A percentile compares a stretch with the other conserved stretches of the same genome.
Evolutionary conservation across 2,329 filamentous ascomycete genomes (phyloP).

Genomic region (Ophiocordyceps sinensis): DNA sequence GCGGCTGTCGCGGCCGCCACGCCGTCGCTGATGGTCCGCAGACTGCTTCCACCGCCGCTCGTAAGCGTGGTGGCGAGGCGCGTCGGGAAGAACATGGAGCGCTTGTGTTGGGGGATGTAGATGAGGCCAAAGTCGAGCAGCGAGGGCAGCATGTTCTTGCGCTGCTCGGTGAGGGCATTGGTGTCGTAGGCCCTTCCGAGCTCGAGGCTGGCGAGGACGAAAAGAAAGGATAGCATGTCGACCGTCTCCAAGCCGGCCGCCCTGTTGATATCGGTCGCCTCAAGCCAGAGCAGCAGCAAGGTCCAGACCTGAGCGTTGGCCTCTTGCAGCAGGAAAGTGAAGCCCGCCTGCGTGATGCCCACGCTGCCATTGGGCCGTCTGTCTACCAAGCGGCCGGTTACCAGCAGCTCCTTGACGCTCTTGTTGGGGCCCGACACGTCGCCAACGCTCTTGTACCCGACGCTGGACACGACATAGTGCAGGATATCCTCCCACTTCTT

Average conservation of each 20-base stretch:
- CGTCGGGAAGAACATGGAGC: conserved; percentile 69
- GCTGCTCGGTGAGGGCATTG: conserved; percentile 63
- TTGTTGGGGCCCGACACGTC: conserved; percentile 45
- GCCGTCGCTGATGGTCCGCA: conserved; percentile 55
- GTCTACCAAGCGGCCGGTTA: conserved; percentile 70
- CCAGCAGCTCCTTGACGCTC: conserved; percentile 72
- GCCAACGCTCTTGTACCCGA: conserved; percentile 36
- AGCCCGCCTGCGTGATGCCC: conserved; percentile 81
- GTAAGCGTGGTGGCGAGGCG: conserved; percentile 89
- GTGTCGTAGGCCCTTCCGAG: conserved; percentile 86
- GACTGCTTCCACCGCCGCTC: conserved; percentile 58
- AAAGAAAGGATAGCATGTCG: conserved; percentile 90
- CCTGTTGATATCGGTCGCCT: conserved; percentile 50
- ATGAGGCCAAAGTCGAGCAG: conserved; percentile 88
- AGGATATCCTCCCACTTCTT: conserved; percentile 92
- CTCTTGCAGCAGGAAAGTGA: conserved; percentile 88
- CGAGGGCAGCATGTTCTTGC: conserved; percentile 78
- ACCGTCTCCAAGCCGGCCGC: conserved; percentile 67
- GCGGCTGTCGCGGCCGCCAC: conserved; percentile 51
- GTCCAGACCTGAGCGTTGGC: conserved; percentile 97
- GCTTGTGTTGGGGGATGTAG: conserved; percentile 48
- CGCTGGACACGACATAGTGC: conserved; percentile 82
- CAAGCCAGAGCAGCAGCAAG: conserved; percentile 81
- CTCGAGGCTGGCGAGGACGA: conserved; percentile 86
- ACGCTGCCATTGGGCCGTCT: conserved; percentile 46